Evolutionary conservation across 2,329 filamentous ascomycete species (phyloP).

Genomic region (Lecanosticta acicola): DNA sequence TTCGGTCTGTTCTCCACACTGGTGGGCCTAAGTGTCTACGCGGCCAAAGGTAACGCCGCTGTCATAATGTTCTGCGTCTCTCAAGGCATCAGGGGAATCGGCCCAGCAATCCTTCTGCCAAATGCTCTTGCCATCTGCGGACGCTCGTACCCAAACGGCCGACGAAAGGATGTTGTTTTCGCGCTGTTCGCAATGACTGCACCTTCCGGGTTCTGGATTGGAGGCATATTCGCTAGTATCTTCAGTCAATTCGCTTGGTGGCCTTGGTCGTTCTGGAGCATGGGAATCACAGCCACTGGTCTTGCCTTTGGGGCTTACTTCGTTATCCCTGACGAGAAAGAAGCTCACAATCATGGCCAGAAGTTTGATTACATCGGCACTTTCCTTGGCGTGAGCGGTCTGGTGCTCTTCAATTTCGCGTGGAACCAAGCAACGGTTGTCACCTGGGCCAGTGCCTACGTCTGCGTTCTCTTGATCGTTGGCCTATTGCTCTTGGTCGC

Average conservation of each 20-base stretch:
- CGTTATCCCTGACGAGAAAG: slow-evolving; percentile 35
- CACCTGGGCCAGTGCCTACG: slow-evolving; percentile 54
- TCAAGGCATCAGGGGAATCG: slow-evolving; percentile 45
- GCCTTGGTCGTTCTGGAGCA: slow-evolving; percentile 48
- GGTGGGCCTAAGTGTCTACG: slow-evolving; percentile 41
- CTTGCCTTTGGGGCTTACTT: slow-evolving; percentile 36
- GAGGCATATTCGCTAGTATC: slow-evolving; percentile 39
- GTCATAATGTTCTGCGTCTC: slow-evolving; percentile 37
- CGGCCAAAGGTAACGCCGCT: slow-evolving; percentile 30
- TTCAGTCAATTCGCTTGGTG: slow-evolving; percentile 46
- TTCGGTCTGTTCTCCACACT: slow-evolving; percentile 46
- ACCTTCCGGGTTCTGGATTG: slow-evolving; percentile 41
- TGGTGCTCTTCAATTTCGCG: slow-evolving; percentile 61
- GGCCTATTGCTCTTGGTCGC: slow-evolving; percentile 49
- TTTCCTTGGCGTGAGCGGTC: slow-evolving; percentile 47
- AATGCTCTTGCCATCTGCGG: slow-evolving; percentile 61
- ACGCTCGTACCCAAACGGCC: slow-evolving; percentile 51
- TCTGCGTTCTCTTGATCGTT: slow-evolving; percentile 54
- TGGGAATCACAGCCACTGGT: slow-evolving; percentile 36
- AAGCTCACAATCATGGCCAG: slow-evolving; percentile 22
- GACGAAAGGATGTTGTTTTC: slow-evolving; percentile 59
- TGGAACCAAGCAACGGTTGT: slow-evolving; percentile 60
- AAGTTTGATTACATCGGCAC: slow-evolving; percentile 44
- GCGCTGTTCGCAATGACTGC: slow-evolving; percentile 46
- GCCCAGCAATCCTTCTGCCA: slow-evolving; percentile 57